Evolutionary conservation across 2,329 filamentous ascomycete species (phyloP).

Genomic region (Colletotrichum eremochloae): DNA sequence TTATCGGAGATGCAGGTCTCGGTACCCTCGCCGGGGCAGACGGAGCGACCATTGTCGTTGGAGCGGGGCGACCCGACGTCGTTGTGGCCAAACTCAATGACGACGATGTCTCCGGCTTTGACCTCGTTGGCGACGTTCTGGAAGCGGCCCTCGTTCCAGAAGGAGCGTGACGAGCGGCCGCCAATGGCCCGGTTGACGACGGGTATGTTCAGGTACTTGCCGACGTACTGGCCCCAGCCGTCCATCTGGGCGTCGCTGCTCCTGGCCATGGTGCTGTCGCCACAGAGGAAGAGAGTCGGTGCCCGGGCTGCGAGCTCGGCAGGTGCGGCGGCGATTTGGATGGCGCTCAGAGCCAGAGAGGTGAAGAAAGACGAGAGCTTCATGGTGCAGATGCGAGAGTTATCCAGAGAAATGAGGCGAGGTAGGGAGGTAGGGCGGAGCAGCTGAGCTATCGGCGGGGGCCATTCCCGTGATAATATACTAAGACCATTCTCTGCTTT

Average conservation of each 20-base stretch:
- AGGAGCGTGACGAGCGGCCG: constrained; percentile 76
- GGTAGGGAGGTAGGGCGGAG: background rate
- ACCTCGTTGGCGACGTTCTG: constrained; percentile 66
- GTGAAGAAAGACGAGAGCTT: constrained; percentile 35
- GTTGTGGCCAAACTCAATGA: constrained; percentile 82
- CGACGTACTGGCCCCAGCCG: constrained; percentile 75
- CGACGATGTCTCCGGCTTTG: constrained; percentile 71
- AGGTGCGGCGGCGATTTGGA: constrained; percentile 44
- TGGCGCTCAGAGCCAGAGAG: constrained; percentile 33
- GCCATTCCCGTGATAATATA: background rate
- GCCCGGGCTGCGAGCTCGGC: constrained; percentile 36
- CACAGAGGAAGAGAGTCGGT: constrained; percentile 66
- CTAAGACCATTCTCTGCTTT: background rate
- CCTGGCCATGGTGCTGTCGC: constrained; percentile 74
- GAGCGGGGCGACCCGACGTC: constrained; percentile 70
- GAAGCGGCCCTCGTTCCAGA: constrained; percentile 77
- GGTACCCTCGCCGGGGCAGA: constrained; percentile 67
- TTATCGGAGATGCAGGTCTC: constrained; percentile 68
- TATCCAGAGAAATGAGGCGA: background rate
- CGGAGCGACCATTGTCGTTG: constrained; percentile 73
- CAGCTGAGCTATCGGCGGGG: background rate
- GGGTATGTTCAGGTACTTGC: constrained; percentile 58
- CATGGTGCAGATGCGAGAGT: constrained; percentile 13
- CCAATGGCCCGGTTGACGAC: constrained; percentile 75
- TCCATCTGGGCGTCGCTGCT: constrained; percentile 57